Percentiles rank a stretch among this genome's conserved stretches.
Evolutionary conservation across 2,329 filamentous ascomycete species (phyloP).

Genomic region (Penicillium sp.): DNA sequence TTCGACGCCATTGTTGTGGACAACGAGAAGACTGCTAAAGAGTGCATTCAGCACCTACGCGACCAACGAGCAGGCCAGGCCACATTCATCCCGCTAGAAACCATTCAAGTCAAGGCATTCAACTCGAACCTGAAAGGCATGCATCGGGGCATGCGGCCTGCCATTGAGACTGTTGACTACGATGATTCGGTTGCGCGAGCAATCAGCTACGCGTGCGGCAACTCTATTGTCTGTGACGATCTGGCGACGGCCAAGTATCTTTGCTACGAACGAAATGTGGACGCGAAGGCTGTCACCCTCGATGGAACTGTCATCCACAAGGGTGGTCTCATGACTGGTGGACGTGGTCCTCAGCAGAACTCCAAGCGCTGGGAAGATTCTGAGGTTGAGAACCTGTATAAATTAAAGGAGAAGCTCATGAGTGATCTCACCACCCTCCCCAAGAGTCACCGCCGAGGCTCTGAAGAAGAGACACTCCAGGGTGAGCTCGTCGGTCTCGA

Average conservation of each 20-base stretch:
- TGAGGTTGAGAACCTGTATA: constrained; percentile 80
- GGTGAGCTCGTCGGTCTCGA: constrained; percentile 78
- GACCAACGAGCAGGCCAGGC: constrained; percentile 83
- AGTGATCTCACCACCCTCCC: constrained; percentile 78
- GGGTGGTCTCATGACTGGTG: constrained; percentile 93
- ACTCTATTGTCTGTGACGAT: constrained; percentile 89
- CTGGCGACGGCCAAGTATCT: constrained; percentile 83
- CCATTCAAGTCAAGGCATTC: constrained; percentile 89
- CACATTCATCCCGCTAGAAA: constrained; percentile 94
- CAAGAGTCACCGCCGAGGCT: constrained; percentile 69
- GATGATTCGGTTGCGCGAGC: constrained; percentile 84
- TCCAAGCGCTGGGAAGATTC: constrained; percentile 85
- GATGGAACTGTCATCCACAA: constrained; percentile 98
- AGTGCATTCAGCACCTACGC: constrained; percentile 92
- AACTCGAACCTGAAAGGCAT: constrained; percentile 90
- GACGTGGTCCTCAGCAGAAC: constrained; percentile 72
- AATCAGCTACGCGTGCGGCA: constrained; percentile 92
- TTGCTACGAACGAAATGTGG: constrained; percentile 78
- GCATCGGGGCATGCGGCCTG: constrained; percentile 75
- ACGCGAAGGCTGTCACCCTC: constrained; percentile 89
- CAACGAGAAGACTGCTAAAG: constrained; percentile 86
- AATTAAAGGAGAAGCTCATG: constrained; percentile 70
- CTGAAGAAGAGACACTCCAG: constrained; percentile 76
- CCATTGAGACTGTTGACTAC: constrained; percentile 95
- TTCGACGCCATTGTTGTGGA: constrained; percentile 96